A percentile compares a stretch with the other conserved stretches of the same genome.
These are phyloP conservation scores for Jatropha multifida DNA, from an alignment of 441 rosid genomes.

Conservation along the genomic window DNA sequence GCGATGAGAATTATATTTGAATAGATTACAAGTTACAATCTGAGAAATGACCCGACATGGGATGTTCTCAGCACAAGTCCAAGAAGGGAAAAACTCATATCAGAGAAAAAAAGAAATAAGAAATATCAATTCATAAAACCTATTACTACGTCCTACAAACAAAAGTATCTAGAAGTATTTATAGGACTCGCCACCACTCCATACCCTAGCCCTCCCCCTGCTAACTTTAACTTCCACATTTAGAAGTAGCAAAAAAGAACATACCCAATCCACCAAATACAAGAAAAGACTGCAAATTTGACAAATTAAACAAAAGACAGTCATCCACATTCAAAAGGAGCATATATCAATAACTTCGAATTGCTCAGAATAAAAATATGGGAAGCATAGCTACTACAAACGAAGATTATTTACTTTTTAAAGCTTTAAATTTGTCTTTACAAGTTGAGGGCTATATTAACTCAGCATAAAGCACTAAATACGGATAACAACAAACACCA, in stretches of 20 bases:
- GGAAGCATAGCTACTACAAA: not conserved
- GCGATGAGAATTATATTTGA: conserved; percentile 1
- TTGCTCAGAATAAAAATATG: not conserved
- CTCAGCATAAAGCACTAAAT: conserved; percentile 16
- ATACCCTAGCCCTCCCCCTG: not conserved
- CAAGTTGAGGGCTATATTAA: not conserved
- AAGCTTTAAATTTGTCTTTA: not conserved
- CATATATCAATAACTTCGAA: not conserved
- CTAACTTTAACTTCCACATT: not conserved
- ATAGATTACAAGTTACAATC: not conserved
- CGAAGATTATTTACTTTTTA: not conserved
- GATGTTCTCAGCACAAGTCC: not conserved
- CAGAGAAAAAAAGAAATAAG: not conserved
- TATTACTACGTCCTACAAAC: not conserved
- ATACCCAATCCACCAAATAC: too few relatives aligned
- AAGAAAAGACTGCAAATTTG: not conserved
- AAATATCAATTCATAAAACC: not conserved
- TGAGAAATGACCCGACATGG: not conserved
- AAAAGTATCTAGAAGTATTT: not conserved
- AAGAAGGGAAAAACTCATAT: not conserved
- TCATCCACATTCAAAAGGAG: not conserved
- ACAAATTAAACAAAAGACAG: not conserved
- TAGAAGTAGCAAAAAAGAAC: not conserved
- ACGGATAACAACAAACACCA: not conserved
- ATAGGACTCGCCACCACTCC: not conserved